A percentile compares a stretch with the other conserved stretches of the same genome.
Evolutionary conservation across 805 yeast species (phyloP).

Genomic region (Nakazawaea populi): DNA sequence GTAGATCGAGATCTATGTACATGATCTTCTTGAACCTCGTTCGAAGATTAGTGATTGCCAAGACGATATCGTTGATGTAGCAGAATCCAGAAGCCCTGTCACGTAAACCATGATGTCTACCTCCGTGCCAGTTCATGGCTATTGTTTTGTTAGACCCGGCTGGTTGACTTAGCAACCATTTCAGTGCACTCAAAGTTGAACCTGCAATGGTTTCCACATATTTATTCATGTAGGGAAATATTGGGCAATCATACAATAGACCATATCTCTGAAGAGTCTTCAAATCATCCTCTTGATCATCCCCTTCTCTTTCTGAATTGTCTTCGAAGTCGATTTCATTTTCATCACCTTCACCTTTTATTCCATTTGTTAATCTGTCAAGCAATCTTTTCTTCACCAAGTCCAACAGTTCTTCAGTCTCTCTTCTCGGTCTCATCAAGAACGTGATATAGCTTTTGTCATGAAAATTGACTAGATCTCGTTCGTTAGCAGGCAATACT

Average conservation of each 20-base stretch:
- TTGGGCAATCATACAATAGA: slow-evolving; percentile 56
- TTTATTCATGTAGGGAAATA: slow-evolving; percentile 45
- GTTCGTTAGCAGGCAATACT: slow-evolving; percentile 23
- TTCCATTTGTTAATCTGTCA: too few species aligned
- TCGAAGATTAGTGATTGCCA: slow-evolving; percentile 49
- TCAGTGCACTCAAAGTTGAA: slow-evolving; percentile 47
- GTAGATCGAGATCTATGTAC: slow-evolving; percentile 69
- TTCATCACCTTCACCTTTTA: too few species aligned
- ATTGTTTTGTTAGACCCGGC: slow-evolving; percentile 16
- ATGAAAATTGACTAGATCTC: slow-evolving; percentile 46
- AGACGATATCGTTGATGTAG: slow-evolving; percentile 62
- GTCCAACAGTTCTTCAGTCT: slow-evolving; percentile 10
- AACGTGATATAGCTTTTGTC: slow-evolving; percentile 33
- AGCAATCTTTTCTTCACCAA: too few species aligned
- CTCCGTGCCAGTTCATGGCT: slow-evolving; percentile 74
- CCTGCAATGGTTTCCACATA: slow-evolving; percentile 50
- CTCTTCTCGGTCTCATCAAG: slow-evolving; percentile 25
- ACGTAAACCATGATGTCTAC: slow-evolving; percentile 63
- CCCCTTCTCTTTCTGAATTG: not conserved
- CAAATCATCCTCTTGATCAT: slow-evolving; percentile 12
- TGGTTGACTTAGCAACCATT: slow-evolving; percentile 20
- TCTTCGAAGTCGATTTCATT: too few species aligned
- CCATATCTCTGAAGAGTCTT: slow-evolving; percentile 29
- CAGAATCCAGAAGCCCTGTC: slow-evolving; percentile 63
- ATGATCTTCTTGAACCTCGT: slow-evolving; percentile 38